These are phyloP conservation scores for Chaetomidium leptoderma DNA, from an alignment of 495 filamentous ascomycete species.

Conservation along the genomic window DNA sequence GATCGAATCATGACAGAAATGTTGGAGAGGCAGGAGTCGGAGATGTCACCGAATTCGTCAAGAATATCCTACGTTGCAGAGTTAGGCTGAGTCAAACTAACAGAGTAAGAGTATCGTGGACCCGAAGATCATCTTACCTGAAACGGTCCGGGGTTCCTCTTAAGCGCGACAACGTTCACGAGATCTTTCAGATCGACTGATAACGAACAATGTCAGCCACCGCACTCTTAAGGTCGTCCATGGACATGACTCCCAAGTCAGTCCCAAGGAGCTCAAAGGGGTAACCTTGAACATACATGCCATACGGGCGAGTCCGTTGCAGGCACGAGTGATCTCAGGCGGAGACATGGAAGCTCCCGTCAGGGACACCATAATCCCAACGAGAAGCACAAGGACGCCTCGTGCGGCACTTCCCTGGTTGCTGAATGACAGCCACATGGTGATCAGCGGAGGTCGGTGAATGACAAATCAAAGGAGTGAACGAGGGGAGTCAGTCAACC, in stretches of 20 bases:
- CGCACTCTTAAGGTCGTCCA: background rate
- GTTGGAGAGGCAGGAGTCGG: slow-evolving; percentile 25
- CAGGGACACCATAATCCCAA: slow-evolving; percentile 12
- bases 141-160: slow-evolving; percentile 22
- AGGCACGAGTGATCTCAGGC: slow-evolving; percentile 18
- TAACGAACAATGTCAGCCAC: background rate
- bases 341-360: slow-evolving; percentile 21
- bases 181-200: slow-evolving; percentile 23
- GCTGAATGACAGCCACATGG: slow-evolving; percentile 1
- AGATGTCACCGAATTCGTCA: slow-evolving; percentile 26
- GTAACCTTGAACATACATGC: background rate
- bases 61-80: slow-evolving; percentile 18
- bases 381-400: slow-evolving; percentile 6
- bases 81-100: no score
- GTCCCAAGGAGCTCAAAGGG: background rate
- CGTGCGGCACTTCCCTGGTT: background rate
- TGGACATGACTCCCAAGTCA: no score
- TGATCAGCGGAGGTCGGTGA: background rate
- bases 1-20: slow-evolving; percentile 27
- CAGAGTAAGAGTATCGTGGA: no score
- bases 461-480: slow-evolving; percentile 9
- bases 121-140: slow-evolving; percentile 10
- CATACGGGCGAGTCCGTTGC: slow-evolving; percentile 25
- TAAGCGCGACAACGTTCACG: slow-evolving; percentile 14
- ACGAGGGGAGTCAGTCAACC: slow-evolving; percentile 10